Evolutionary conservation across 345 rosid genomes (phyloP), one percentile per base, ranked within the genome.

Genomic region (Hibiscus mutabilis): DNA sequence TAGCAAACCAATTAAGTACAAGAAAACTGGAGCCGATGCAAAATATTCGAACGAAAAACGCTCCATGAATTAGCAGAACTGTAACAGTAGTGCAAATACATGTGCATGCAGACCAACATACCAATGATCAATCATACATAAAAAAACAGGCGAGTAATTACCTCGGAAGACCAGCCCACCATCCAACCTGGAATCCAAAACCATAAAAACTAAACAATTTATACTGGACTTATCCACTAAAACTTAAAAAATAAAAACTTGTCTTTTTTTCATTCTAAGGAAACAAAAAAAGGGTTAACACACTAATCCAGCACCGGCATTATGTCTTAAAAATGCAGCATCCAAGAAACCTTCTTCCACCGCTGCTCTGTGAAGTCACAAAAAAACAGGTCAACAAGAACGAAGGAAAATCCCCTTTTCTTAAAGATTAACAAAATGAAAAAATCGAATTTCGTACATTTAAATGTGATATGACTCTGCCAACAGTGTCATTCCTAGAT

Each of bases 131-230:
- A 12, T 40, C 16, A 53, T 53, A 53, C 11, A 53, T 53, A 6
- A 31, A 60, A 52, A 19, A 2, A n/a, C n/a, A 66, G 19, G 25
- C n/a, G 52, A 79, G 61, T 22, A 51, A 60, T 64, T 87, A 94
- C 98, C 97, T 84, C 0, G 98, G 86, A 53, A 85, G 78, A 47
- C 98, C 98, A 46, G 97, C 84, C 97, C 98, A 94, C 98, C 98
- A 94, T 63, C 98, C 98, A 75, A 94, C 88, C 98, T 94, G 56
- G 40, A 78, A 78, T 21, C 74, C 69, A 42, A 2, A 11, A 42
- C 12, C 47, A 42, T 42, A 25, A 42, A 42, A 42, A 7, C 13
- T 13, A 72, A 29, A 44, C 11, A 44, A 46, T 7, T 22, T 66
- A 3, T 66, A 66, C 27, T 25, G 27, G 27, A 2, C 69, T 46